Base-by-base conservation (phyloP, 1,139 yeast genomes). In the Yamadazyma triangularis region DNA sequence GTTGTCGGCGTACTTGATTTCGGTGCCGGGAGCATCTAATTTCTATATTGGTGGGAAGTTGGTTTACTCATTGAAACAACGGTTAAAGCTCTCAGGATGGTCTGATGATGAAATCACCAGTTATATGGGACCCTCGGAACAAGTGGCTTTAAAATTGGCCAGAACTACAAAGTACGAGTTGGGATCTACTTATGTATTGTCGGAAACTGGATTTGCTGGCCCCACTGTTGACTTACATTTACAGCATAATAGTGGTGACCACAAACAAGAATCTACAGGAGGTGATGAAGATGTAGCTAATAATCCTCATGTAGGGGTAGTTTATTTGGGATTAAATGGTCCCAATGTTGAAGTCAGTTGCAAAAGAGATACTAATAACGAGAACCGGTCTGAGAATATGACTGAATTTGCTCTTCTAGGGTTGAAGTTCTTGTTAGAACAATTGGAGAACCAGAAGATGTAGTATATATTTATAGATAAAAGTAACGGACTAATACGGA, bases 161-260 rank as follows among this genome's bases (percentile, higher is more conserved):
- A 64, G 95, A 34, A 85, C 85, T 37, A 66, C 88, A 33, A 70
- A 81, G 48, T 74, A 85, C 41, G 95, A 86, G 51, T 68, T 85
- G 40, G 95, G 95, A 0, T 78, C 88, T 6, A 82, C 89, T 0
- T 85, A 78, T 56, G 87, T 85, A 5, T 64, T 86, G 22, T 79
- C 89, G 0, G 95, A 86, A 51, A 81, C 94, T 0, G 95, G 95
- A 2, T 81, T 83, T 64, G 93, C 95, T 0, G 94, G 94, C 1
- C 93, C 93, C 9, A 64, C 79, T 0, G 59, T 70, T 2, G 66
- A 64, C 41, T 61, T 63, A 26, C 72, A 66, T 35, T 53, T 66
- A 33, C 41, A 42, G 26, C 41, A 39, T 10, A 38, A 42, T 9
- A 44, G 15, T 16, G 18, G 21, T 8, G 10, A 28, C 4, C 15